Conservation (phyloP, 139 green algal species). For the Micractinium sp. region DNA sequence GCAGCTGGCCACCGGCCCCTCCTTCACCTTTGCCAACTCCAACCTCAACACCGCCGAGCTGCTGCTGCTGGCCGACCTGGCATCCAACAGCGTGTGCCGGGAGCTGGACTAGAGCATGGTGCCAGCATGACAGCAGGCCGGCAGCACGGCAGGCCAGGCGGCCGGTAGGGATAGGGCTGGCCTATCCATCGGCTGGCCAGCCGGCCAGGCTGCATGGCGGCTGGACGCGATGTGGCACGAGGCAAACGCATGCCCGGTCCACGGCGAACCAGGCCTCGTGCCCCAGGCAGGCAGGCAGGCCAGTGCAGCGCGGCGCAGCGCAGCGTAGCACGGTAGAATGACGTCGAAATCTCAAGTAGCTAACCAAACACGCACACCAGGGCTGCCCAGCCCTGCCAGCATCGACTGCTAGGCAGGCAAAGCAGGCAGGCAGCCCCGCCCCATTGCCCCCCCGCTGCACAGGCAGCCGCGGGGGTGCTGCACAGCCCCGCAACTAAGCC, state of each 20-base stretch:
- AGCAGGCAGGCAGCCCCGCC: not conserved
- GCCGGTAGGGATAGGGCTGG: too few species aligned
- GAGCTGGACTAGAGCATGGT: not conserved
- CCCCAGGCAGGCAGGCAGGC: not conserved
- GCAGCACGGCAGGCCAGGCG: not conserved
- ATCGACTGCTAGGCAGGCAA: not conserved
- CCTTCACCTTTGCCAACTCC: conserved; percentile 5
- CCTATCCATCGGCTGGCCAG: too few species aligned
- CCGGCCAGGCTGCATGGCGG: not conserved
- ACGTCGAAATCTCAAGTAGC: too few species aligned
- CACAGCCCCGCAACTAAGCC: too few species aligned
- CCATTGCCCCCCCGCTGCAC: too few species aligned
- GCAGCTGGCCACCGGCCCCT: conserved; percentile 2
- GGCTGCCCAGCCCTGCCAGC: not conserved
- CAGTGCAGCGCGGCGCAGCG: too few species aligned
- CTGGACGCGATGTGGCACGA: too few species aligned
- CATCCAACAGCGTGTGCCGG: not conserved
- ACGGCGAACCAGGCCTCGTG: not conserved
- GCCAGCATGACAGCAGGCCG: too few species aligned
- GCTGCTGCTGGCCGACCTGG: conserved; percentile 19
- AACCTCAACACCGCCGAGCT: not conserved
- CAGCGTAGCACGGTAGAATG: too few species aligned
- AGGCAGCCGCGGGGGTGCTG: too few species aligned
- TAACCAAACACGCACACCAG: too few species aligned
- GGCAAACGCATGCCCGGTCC: too few species aligned